Base-by-base conservation (phyloP, 257 asterid genomes). In the Vinca minor region DNA sequence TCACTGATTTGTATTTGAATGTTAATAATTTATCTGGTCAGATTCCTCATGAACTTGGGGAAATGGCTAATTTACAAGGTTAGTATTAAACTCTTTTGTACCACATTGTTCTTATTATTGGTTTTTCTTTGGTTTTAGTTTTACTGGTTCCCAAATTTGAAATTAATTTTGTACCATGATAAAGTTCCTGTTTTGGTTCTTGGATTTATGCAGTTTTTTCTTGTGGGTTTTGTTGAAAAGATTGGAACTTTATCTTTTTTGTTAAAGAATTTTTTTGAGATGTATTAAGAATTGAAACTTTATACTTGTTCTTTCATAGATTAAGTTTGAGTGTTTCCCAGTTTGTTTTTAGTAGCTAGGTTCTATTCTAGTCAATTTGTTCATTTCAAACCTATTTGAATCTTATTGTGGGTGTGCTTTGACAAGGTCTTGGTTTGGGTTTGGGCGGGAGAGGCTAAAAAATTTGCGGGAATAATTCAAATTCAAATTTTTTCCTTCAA, bases 21-120 rank as follows among this genome's bases (percentile, higher is more conserved):
- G 92, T 88, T 4, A 91, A 91, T 63, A 83, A 86, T 69, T 67
- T 91, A 17, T 80, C 96, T 44, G 96, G 96, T 23, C 85, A 84
- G 75, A 88, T 91, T 63, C 98, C 98, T 26, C 56, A 84, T 52
- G 85, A 67, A 61, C 78, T 91, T 62, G 98, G 94, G 8, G 67
- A 67, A 71, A 71, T 91, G 94, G 80, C 76, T 10, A 88, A 72
- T 49, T 78, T 91, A 65, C 96, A 91, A 88, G 98, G 98, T 90
- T 36, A 59, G 64, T 71, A 34, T 34, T 3, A 34, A 34, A 34
- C 38, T 34, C 38, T n/a, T n/a, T n/a, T n/a, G n/a, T 34, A 7
- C 38, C n/a, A n/a, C n/a, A n/a, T 34, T 34, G 4, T 7, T 34
- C 38, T 34, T 34, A 2, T 3, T 7, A 34, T 34, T 2, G 38